Conservation (phyloP, 2,329 filamentous ascomycete species). For the Aspergillus calidoustus region DNA sequence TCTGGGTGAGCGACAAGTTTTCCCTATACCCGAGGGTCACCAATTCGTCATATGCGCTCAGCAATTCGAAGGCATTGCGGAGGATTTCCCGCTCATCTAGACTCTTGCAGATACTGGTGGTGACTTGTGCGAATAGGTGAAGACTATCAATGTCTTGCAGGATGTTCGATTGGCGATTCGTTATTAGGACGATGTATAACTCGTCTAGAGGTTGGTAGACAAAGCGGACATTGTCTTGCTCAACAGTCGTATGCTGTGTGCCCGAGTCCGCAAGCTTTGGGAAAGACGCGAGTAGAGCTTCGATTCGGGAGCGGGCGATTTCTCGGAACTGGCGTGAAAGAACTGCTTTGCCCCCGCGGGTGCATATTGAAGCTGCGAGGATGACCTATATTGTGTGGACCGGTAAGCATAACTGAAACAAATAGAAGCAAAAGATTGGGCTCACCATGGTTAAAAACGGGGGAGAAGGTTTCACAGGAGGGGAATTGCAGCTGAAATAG, state of each 20-base stretch:
- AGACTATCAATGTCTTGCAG: conserved; percentile 98
- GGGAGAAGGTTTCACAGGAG: not conserved
- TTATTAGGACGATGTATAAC: conserved; percentile 99
- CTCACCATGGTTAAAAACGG: conserved; percentile 34
- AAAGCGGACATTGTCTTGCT: conserved; percentile 99
- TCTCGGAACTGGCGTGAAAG: conserved; percentile 97
- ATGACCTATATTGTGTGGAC: conserved; percentile 70
- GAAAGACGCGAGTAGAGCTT: conserved; percentile 94
- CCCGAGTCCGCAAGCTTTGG: conserved; percentile 96
- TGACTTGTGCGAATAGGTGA: conserved; percentile 96
- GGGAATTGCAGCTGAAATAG: conserved; percentile 13
- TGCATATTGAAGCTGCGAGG: conserved; percentile 98
- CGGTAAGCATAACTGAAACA: conserved; percentile 21
- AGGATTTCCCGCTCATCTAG: conserved; percentile 94
- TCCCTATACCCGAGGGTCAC: conserved; percentile 95
- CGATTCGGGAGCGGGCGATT: conserved; percentile 95
- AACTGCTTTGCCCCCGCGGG: conserved; percentile 95
- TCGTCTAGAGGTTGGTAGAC: conserved; percentile 99
- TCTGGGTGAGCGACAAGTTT: conserved; percentile 94
- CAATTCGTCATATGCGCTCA: conserved; percentile 96
- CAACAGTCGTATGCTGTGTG: conserved; percentile 96
- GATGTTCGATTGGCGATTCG: conserved; percentile 99
- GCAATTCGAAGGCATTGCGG: conserved; percentile 91
- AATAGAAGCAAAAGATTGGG: not conserved
- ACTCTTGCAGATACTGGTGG: conserved; percentile 93